Base-by-base conservation (phyloP, 176 grass and related monocot genomes). In the Triticum timopheevii region DNA sequence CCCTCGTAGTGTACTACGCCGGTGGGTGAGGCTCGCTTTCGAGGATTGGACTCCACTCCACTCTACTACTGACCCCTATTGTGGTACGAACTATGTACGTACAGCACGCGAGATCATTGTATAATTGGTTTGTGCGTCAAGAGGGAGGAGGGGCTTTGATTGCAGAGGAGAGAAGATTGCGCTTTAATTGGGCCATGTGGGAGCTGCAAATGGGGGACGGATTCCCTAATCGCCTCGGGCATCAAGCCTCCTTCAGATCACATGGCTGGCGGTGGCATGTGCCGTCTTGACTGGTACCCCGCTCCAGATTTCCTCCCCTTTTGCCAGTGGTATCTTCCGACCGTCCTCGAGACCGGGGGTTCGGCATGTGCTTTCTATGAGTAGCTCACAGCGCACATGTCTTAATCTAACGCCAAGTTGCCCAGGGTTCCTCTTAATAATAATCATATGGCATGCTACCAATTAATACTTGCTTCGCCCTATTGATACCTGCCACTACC, bases 171-270 rank as follows among this genome's bases (percentile, higher is more conserved):
- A 50, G n/a, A 91, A 78, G 82, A 88, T 65, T 78, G 70, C 65
- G 90, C 82, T 78, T 85, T 88, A 88, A 91, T 85, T 85, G 47
- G 63, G 78, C 82, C 86, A 88, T 88, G 86, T 88, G 89, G 59
- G 25, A 35, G 74, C 31, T 54, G 73, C 80, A 71, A 44, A 85
- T 72, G 59, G 83, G 40, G 34, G 69, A 61, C 19, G 50, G 81
- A 87, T 87, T 91, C 81, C 58, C 85, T 69, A 34, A 76, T 68
- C 61, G 15, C 73, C 84, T 88, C 82, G 70, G 82, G 64, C 90
- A 85, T 59, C 82, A 88, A 69, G 22, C 47, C 27, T 81, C 50
- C 50, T 17, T 54, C 76, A 91, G 61, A 87, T 87, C 85, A 91
- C 85, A 87, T 87, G 89, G 63, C 13, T 49, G 71, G 73, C 71